Conservation (phyloP, 345 rosid genomes). For the Crucihimalaya himalaica region DNA sequence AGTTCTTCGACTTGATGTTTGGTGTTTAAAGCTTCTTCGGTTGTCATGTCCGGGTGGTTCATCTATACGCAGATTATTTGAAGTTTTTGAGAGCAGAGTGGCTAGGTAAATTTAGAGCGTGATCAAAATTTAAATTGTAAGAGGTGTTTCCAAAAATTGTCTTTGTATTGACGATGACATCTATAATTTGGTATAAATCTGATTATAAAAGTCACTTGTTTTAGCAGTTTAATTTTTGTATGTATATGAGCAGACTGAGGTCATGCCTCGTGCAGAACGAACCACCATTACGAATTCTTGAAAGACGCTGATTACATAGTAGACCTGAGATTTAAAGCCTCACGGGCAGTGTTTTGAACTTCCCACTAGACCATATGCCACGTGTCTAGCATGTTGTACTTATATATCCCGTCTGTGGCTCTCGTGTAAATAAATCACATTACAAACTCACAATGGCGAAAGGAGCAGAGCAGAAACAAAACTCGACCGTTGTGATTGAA, state of each 20-base stretch:
- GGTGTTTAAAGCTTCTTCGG: conserved; percentile 48
- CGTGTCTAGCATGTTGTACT: conserved; percentile 12
- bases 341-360: conserved; percentile 30
- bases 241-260: conserved; percentile 9
- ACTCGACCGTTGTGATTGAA: not conserved
- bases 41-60: conserved; percentile 4
- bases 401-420: conserved; percentile 6
- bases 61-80: not conserved
- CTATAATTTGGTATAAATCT: conserved; percentile 28
- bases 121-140: conserved; percentile 20
- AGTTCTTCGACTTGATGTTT: conserved; percentile 79
- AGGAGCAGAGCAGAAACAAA: conserved; percentile 31
- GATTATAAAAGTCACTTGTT: not conserved
- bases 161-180: conserved; percentile 27
- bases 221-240: not conserved
- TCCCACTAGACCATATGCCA: not conserved
- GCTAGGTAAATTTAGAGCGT: conserved; percentile 28
- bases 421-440: not conserved
- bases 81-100: conserved; percentile 24
- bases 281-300: not conserved
- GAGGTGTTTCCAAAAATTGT: not conserved
- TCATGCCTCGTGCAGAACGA: conserved; percentile 30
- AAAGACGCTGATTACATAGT: conserved; percentile 31
- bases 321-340: conserved; percentile 34
- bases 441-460: conserved; percentile 28